A percentile compares a stretch with the other conserved stretches of the same genome.
Evolutionary conservation across 306 rosid genomes (phyloP).

Genomic region (Sicyos edulis): DNA sequence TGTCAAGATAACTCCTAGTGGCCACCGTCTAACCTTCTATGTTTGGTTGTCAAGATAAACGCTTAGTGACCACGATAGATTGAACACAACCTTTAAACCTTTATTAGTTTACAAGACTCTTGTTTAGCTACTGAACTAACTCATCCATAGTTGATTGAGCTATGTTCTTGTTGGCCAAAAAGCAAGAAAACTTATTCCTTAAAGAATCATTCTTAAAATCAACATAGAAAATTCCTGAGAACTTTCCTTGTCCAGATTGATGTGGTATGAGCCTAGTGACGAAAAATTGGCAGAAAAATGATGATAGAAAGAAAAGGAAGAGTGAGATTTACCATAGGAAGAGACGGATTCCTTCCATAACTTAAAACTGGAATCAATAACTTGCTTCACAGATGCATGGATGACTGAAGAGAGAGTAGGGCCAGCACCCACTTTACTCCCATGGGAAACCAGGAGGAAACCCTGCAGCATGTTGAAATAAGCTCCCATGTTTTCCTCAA

Average conservation of each 20-base stretch:
- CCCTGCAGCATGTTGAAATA: constrained; percentile 73
- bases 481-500: constrained; percentile 68
- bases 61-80: no score
- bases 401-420: constrained; percentile 59
- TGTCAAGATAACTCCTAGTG: no score
- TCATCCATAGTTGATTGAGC: no score
- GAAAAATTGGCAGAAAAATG: not conserved
- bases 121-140: no score
- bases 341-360: constrained; percentile 61
- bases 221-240: not conserved
- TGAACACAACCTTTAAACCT: no score
- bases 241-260: not conserved
- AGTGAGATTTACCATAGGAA: constrained; percentile 46
- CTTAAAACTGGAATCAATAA: constrained; percentile 72
- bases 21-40: no score
- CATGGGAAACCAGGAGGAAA: constrained; percentile 76
- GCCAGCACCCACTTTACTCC: constrained; percentile 66
- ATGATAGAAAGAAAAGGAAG: not conserved
- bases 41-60: no score
- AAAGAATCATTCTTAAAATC: not conserved
- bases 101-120: no score
- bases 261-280: not conserved
- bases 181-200: not conserved
- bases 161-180: not conserved
- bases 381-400: constrained; percentile 56